Evolutionary conservation across 495 filamentous ascomycete species (phyloP).

Genomic region (Darksidea phi): DNA sequence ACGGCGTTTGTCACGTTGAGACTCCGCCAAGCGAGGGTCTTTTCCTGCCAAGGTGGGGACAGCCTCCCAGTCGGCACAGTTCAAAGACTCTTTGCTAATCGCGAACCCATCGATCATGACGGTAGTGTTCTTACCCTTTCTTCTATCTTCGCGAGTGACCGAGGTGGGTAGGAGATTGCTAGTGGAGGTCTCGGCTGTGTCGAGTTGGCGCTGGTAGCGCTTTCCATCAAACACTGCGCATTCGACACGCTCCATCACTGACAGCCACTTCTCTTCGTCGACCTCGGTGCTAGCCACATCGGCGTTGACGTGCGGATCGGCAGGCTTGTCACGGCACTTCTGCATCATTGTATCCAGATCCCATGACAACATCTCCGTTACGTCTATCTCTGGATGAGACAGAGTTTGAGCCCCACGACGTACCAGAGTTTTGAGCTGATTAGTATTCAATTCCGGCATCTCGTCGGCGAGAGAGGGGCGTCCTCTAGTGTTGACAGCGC

Average conservation of each 20-base stretch:
- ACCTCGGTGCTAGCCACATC: slow-evolving; percentile 43
- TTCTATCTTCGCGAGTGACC: slow-evolving; percentile 50
- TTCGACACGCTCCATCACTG: slow-evolving; percentile 59
- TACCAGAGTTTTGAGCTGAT: slow-evolving; percentile 57
- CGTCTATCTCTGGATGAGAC: slow-evolving; percentile 53
- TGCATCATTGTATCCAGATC: slow-evolving; percentile 56
- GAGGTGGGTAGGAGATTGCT: slow-evolving; percentile 47
- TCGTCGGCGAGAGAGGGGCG: slow-evolving; percentile 42
- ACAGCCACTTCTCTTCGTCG: slow-evolving; percentile 60
- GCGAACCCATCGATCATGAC: slow-evolving; percentile 61
- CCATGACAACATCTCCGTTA: slow-evolving; percentile 60
- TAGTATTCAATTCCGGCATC: slow-evolving; percentile 53
- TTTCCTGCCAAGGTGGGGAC: slow-evolving; percentile 59
- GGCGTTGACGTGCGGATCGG: slow-evolving; percentile 45
- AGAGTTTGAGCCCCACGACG: slow-evolving; percentile 58
- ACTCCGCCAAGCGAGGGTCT: slow-evolving; percentile 53
- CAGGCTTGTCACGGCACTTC: slow-evolving; percentile 56
- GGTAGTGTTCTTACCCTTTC: slow-evolving; percentile 59
- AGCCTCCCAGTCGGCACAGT: slow-evolving; percentile 56
- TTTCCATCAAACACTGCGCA: slow-evolving; percentile 61
- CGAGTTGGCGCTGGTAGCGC: slow-evolving; percentile 42
- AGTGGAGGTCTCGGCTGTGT: slow-evolving; percentile 37
- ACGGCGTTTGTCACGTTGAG: slow-evolving; percentile 46
- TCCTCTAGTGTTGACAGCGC: slow-evolving; percentile 15
- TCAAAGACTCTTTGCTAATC: slow-evolving; percentile 59